A percentile compares a stretch with the other conserved stretches of the same genome.
Conservation (phyloP, 2,329 filamentous ascomycete species). For the Escovopsis weberi region DNA sequence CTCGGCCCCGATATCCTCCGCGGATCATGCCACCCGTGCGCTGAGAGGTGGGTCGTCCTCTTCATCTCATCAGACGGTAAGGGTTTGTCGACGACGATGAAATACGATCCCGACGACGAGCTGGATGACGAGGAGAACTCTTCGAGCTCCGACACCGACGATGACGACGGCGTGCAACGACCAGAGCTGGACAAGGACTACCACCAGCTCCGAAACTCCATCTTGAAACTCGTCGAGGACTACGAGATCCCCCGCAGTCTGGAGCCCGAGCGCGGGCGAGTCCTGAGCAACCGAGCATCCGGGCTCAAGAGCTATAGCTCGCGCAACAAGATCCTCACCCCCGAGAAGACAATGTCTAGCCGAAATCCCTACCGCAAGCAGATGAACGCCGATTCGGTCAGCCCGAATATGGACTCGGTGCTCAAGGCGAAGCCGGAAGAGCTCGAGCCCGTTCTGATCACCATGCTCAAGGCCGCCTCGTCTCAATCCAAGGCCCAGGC, state of each 20-base stretch:
- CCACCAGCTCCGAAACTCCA: slow-evolving; percentile 65
- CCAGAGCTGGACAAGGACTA: slow-evolving; percentile 64
- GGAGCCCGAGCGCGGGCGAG: slow-evolving; percentile 42
- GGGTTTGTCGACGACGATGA: slow-evolving; percentile 55
- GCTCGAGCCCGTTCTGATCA: slow-evolving; percentile 43
- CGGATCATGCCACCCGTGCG: slow-evolving; percentile 62
- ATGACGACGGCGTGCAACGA: slow-evolving; percentile 45
- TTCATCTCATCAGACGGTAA: slow-evolving; percentile 64
- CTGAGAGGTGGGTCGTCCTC: slow-evolving; percentile 69
- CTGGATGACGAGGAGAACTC: slow-evolving; percentile 50
- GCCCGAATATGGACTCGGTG: slow-evolving; percentile 4
- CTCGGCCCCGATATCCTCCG: slow-evolving; percentile 50
- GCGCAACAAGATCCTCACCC: slow-evolving; percentile 42
- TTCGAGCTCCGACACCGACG: slow-evolving; percentile 43
- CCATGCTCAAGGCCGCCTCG: slow-evolving; percentile 64
- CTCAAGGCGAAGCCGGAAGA: slow-evolving; percentile 18
- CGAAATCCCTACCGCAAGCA: slow-evolving; percentile 42
- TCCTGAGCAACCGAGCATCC: slow-evolving; percentile 58
- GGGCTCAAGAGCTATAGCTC: slow-evolving; percentile 44
- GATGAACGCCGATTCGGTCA: slow-evolving; percentile 5
- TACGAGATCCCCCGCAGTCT: slow-evolving; percentile 62
- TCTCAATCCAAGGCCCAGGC: slow-evolving; percentile 63
- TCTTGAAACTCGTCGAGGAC: slow-evolving; percentile 67
- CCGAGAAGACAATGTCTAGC: slow-evolving; percentile 37
- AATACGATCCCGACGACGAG: slow-evolving; percentile 53